Conservation (phyloP, 371 early-diverging fungal genomes). For the Mortierella sp. region DNA sequence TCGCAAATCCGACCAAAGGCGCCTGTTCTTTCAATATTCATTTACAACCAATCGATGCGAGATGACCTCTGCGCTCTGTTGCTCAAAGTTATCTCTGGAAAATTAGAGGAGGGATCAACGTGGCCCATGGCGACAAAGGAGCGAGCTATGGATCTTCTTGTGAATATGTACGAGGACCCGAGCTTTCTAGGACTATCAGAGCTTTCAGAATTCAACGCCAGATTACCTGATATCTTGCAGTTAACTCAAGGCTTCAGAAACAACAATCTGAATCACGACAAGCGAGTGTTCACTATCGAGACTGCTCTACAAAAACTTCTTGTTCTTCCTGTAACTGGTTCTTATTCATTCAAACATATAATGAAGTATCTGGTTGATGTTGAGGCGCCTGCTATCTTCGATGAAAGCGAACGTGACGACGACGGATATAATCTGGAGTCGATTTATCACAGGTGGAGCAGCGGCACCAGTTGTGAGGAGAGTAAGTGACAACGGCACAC, state of each 20-base stretch:
- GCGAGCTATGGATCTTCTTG: slow-evolving; percentile 33
- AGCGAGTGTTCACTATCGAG: slow-evolving; percentile 37
- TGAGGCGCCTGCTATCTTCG: slow-evolving; percentile 29
- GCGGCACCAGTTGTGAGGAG: slow-evolving; percentile 1
- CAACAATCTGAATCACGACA: slow-evolving; percentile 17
- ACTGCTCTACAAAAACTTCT: slow-evolving; percentile 24
- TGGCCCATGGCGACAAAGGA: slow-evolving; percentile 21
- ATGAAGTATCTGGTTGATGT: slow-evolving; percentile 39
- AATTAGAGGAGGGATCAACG: neutral
- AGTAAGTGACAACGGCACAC: slow-evolving; percentile 12
- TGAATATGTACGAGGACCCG: slow-evolving; percentile 47
- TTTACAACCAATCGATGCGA: slow-evolving; percentile 23
- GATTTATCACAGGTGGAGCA: slow-evolving; percentile 27
- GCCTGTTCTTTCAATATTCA: slow-evolving; percentile 41
- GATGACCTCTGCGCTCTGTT: slow-evolving; percentile 14
- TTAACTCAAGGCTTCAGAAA: slow-evolving; percentile 31
- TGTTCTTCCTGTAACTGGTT: slow-evolving; percentile 28
- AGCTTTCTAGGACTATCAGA: slow-evolving; percentile 34
- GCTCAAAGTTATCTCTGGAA: slow-evolving; percentile 15
- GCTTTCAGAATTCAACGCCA: neutral
- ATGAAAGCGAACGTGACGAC: slow-evolving; percentile 32
- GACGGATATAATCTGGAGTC: slow-evolving; percentile 27
- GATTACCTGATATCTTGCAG: slow-evolving; percentile 36
- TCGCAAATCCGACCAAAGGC: slow-evolving; percentile 27
- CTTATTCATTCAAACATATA: slow-evolving; percentile 34